A percentile compares a stretch with the other conserved stretches of the same genome.
Evolutionary conservation across 257 asterid genomes (phyloP).

Genomic region (Solanum chmielewskii): DNA sequence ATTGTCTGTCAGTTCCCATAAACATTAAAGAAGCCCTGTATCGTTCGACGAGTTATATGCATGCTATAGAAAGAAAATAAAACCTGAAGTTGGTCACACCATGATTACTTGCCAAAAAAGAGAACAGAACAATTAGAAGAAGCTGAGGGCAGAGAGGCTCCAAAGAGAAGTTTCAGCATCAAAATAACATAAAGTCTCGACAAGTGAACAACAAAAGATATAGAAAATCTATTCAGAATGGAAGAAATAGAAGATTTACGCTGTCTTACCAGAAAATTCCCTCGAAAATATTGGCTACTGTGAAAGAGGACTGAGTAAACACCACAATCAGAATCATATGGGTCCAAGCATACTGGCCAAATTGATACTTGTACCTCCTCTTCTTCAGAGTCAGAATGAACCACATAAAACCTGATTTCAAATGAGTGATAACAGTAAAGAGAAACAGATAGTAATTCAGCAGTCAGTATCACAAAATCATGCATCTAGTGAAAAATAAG

Average conservation of each 20-base stretch:
- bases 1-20: not conserved
- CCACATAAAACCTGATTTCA: constrained; percentile 73
- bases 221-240: not conserved
- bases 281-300: constrained; percentile 71
- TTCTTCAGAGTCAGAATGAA: constrained; percentile 81
- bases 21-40: not conserved
- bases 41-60: not conserved
- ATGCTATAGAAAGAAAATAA: not conserved
- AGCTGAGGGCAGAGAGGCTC: not conserved
- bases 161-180: not conserved
- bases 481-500: not conserved
- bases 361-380: constrained; percentile 88
- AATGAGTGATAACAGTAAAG: not conserved
- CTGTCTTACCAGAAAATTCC: constrained; percentile 68
- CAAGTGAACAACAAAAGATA: not conserved
- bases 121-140: not conserved
- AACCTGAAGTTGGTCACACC: not conserved
- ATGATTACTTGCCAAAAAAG: not conserved
- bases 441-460: not conserved
- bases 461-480: not conserved
- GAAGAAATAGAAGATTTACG: not conserved
- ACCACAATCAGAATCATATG: constrained; percentile 79
- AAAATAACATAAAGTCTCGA: not conserved
- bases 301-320: constrained; percentile 66
- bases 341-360: constrained; percentile 87